Base-by-base conservation (phyloP, 106 monocot genomes). In the Gastrodia elata region DNA sequence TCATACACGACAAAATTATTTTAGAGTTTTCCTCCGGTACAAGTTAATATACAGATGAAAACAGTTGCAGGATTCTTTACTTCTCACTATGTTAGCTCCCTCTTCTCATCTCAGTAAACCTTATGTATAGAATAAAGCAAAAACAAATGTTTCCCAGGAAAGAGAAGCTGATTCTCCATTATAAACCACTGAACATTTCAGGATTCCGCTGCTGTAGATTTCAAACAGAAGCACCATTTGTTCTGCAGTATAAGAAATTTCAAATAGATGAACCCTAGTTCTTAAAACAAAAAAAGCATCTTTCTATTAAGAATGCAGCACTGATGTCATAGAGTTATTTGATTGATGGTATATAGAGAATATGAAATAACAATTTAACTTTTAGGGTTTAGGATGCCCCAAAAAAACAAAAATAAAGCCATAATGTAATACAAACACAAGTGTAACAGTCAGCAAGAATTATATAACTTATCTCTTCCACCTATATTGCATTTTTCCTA, bases 171-270 rank as follows among this genome's bases (percentile, higher is more conserved):
- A 57, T 16, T 26, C 25, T 25, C 3, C 57, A 57, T 24, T 0
- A 57, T 8, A 57, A n/a, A 8, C 57, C 25, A 24, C 26, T 57
- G 57, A 18, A 18, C 0, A 42, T n/a, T 18, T 82, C 61, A 88
- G 73, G 88, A 77, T 36, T 83, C 68, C 43, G 79, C 81, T 3
- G 78, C 81, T 44, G 81, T 86, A 8, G 88, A 38, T 61, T 73
- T 79, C 56, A 91, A 68, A 67, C 91, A 91, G 85, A 87, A 91
- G 68, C 79, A 83, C 91, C 91, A 91, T 74, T 88, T 91, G 67
- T 77, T 88, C 91, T 91, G 91, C 80, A 81, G 13, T 61, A 71
- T 18, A 22, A 39, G n/a, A 70, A 59, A 26, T 34, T 20, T 52
- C 36, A 48, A 57, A 28, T 68, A 56, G 20, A 26, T 20, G 42